Percentiles rank a stretch among this genome's conserved stretches.
Conservation (phyloP, 2,329 filamentous ascomycete species). For the Gnomoniopsis smithogilvyi region DNA sequence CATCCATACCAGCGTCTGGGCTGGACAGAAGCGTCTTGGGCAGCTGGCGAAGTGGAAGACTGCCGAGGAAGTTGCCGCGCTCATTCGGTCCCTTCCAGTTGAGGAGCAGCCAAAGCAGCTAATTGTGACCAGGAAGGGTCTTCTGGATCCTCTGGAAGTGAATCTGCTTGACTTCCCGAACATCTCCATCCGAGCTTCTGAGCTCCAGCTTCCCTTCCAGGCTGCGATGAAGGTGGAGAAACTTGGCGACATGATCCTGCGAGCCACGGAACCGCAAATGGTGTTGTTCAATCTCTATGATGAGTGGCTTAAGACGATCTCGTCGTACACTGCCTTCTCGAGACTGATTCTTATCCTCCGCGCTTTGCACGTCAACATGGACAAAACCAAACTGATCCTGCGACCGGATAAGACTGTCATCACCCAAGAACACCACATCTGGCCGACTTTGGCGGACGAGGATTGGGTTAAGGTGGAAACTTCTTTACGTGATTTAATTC, state of each 20-base stretch:
- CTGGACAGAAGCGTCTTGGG: conserved; percentile 96
- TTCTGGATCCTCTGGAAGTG: conserved; percentile 94
- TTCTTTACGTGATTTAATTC: conserved; percentile 87
- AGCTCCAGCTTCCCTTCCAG: conserved; percentile 96
- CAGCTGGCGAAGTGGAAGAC: conserved; percentile 99
- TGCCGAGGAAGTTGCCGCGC: conserved; percentile 96
- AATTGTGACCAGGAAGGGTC: conserved; percentile 95
- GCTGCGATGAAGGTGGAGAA: conserved; percentile 99
- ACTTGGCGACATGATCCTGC: conserved; percentile 96
- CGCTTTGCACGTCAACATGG: conserved; percentile 94
- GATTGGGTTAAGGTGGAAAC: conserved; percentile 99
- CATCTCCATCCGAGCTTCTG: conserved; percentile 95
- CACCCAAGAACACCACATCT: conserved; percentile 98
- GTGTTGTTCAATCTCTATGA: conserved; percentile 98
- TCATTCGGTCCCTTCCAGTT: conserved; percentile 91
- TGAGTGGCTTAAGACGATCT: conserved; percentile 98
- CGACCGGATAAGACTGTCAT: conserved; percentile 97
- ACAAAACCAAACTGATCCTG: conserved; percentile 95
- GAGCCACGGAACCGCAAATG: conserved; percentile 99
- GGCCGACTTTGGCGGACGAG: conserved; percentile 90
- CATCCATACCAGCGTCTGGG: conserved; percentile 99
- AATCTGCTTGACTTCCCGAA: conserved; percentile 98
- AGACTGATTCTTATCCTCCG: conserved; percentile 89
- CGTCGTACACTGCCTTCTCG: conserved; percentile 97
- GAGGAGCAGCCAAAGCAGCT: conserved; percentile 99